Conservation (phyloP, 2,329 filamentous ascomycete species). For the Amauroascus niger region DNA sequence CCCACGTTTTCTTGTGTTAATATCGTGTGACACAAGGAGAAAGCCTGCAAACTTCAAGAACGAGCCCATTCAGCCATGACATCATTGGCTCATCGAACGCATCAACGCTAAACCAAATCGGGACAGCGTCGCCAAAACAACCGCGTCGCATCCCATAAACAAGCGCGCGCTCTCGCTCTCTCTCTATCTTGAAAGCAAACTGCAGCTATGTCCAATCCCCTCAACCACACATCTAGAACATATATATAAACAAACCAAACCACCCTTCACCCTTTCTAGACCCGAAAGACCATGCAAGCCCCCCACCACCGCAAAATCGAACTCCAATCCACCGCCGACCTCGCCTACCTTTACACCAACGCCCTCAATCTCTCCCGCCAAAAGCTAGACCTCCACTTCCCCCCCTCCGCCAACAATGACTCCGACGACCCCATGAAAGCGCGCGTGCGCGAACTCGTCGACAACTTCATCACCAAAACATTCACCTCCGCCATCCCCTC, state of each 20-base stretch:
- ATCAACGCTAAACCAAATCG: background rate
- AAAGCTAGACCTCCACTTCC: conserved; percentile 42
- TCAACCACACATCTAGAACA: background rate
- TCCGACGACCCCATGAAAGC: conserved; percentile 36
- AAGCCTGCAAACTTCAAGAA: too few species aligned
- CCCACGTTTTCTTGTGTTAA: too few species aligned
- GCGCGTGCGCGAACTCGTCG: conserved; percentile 35
- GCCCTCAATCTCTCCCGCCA: conserved; percentile 36
- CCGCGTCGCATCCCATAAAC: background rate
- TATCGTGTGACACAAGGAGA: too few species aligned
- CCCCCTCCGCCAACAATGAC: conserved; percentile 35
- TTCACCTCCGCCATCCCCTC: conserved; percentile 37
- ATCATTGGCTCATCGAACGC: background rate
- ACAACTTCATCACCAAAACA: conserved; percentile 39
- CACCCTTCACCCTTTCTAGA: background rate
- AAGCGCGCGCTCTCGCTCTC: background rate
- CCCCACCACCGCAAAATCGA: conserved; percentile 43
- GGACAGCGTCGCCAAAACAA: background rate
- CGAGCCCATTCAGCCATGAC: too few species aligned
- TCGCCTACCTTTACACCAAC: conserved; percentile 42
- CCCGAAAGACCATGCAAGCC: conserved; percentile 19
- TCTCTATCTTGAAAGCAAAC: background rate
- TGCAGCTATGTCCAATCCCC: background rate
- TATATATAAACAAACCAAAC: background rate
- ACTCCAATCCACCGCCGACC: conserved; percentile 42